Conservation (phyloP, 352 stramenopile species). For the Globisporangium heterothallicum region DNA sequence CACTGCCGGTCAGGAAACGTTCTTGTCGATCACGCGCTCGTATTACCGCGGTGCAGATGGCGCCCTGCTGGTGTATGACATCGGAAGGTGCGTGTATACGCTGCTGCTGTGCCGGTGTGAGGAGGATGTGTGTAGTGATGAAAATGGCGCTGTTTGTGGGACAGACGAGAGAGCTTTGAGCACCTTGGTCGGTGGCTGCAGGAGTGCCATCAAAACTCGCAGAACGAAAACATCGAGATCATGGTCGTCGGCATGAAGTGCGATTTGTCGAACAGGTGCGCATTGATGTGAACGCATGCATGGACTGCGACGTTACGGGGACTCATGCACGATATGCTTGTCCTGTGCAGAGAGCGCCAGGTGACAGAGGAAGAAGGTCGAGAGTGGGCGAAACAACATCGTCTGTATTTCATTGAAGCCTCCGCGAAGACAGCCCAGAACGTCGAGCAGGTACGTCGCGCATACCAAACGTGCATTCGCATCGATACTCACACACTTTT, state of each 20-base stretch:
- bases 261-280: conserved; percentile 41
- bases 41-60: conserved; percentile 88
- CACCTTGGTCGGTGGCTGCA: conserved; percentile 74
- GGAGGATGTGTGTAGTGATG: not conserved
- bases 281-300: not conserved
- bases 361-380: conserved; percentile 66
- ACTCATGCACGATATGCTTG: not conserved
- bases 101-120: not conserved
- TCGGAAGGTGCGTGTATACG: conserved; percentile 27
- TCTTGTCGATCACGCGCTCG: conserved; percentile 84
- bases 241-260: conserved; percentile 87
- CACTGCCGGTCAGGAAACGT: conserved; percentile 87
- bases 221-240: conserved; percentile 79
- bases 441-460: conserved; percentile 56
- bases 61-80: conserved; percentile 87
- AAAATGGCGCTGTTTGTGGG: not conserved
- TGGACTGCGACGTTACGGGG: not conserved
- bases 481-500: conserved; percentile 1
- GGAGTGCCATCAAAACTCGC: conserved; percentile 81
- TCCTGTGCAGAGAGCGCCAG: conserved; percentile 32
- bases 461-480: not conserved
- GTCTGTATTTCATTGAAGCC: conserved; percentile 81
- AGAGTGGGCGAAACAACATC: conserved; percentile 49
- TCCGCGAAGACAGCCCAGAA: conserved; percentile 79
- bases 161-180: conserved; percentile 69